Evolutionary conservation across 2,329 filamentous ascomycete genomes (phyloP), one percentile per base, ranked within the genome.

Genomic region (Alternaria panax): DNA sequence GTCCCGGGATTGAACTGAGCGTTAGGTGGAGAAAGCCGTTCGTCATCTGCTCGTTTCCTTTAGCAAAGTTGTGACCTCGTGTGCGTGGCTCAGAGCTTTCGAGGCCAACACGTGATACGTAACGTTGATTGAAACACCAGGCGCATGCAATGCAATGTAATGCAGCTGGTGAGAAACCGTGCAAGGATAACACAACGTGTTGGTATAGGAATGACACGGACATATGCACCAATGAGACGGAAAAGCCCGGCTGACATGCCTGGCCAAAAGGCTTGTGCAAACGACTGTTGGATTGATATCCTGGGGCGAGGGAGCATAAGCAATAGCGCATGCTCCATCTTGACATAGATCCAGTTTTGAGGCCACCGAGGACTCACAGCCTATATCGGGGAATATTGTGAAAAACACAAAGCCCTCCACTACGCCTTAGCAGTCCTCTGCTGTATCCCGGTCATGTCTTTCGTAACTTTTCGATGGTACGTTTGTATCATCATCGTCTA

Each of bases 241-340:
- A 54, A 55, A 36, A 18, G 32, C 45, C 56, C 56, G 45, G 38
- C 51, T 55, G 38, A 55, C 36, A 32, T n/a, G 45, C 18, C 38
- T 50, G 40, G 41, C 32, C 18, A n/a, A 41, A 30, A 59, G 56
- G 56, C 51, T 50, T 55, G 2, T 59, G 56, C 43, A 41, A 59
- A 55, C 28, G 25, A 41, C 22, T 27, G 52, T 59, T 59, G 51
- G 38, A 59, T 59, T 59, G 20, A 34, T 48, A 25, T 50, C 27
- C 55, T 50, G 32, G 28, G 55, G 51, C 51, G 38, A 59, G 43
- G 50, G 20, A 59, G 24, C 32, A 36, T 38, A 51, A 57, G 41
- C 48, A 53, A 18, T 30, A 22, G 32, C 41, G 43, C 48, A n/a
- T 43, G 51, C 42, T 58, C 56, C n/a, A 59, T 59, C 51, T 59